Conservation (phyloP, 2,329 filamentous ascomycete genomes). For the Bipolaris sorokiniana region DNA sequence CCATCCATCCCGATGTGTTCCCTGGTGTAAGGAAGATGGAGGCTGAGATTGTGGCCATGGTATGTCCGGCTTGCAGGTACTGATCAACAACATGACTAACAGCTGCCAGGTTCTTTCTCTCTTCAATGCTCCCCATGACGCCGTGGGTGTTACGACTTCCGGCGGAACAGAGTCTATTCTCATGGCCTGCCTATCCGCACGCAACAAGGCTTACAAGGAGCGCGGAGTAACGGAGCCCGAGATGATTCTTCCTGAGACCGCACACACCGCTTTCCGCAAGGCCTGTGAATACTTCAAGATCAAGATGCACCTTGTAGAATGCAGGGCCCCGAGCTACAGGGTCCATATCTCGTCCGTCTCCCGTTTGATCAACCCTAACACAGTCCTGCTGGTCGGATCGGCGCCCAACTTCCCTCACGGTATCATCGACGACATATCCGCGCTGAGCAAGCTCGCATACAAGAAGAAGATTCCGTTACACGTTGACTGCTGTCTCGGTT, state of each 20-base stretch:
- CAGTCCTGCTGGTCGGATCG: constrained; percentile 88
- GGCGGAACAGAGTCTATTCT: constrained; percentile 96
- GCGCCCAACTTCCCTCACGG: constrained; percentile 98
- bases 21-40: constrained; percentile 99
- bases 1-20: constrained; percentile 97
- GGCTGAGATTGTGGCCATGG: constrained; percentile 96
- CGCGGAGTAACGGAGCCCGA: constrained; percentile 90
- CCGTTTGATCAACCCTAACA: constrained; percentile 92
- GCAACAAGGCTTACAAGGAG: constrained; percentile 86
- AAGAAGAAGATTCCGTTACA: constrained; percentile 85
- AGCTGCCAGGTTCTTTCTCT: constrained; percentile 66
- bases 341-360: constrained; percentile 79
- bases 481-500: constrained; percentile 96
- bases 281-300: constrained; percentile 96
- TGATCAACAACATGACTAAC: constrained; percentile 10
- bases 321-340: constrained; percentile 83
- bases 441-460: constrained; percentile 80
- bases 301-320: constrained; percentile 86
- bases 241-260: constrained; percentile 96
- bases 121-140: constrained; percentile 87
- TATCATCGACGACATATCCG: constrained; percentile 92
- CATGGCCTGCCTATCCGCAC: constrained; percentile 89
- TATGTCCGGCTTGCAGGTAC: constrained; percentile 49
- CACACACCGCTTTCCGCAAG: constrained; percentile 95
- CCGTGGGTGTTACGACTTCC: constrained; percentile 86